Base-by-base conservation (phyloP, 805 yeast genomes). In the Cyberlindnera japonica region DNA sequence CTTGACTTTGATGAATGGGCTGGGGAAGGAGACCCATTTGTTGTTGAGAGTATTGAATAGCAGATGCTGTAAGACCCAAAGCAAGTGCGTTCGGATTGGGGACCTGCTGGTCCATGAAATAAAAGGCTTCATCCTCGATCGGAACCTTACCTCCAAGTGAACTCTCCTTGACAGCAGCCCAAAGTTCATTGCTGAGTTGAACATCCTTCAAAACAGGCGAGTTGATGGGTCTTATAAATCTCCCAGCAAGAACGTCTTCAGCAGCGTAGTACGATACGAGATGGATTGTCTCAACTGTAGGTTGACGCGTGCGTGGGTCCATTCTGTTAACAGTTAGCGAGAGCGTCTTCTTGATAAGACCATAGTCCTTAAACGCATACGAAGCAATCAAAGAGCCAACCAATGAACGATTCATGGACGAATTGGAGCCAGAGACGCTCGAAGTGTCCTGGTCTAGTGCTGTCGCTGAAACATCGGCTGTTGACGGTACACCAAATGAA, bases 281-380 rank as follows among this genome's bases (percentile, higher is more conserved):
- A 55, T 91, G 96, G 34, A 81, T 64, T 4, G 83, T 75, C 22
- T 40, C 48, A 48, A 43, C 17, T 40, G 45, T 52, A 44, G 37
- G 36, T 6, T 22, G 40, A 22, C 28, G 50, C 36, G 38, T 41
- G 6, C 35, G 25, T 1, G 38, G 34, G 33, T 51, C 49, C 3
- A 43, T 32, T 36, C 49, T 37, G 37, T 48, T 16, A 18, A 55
- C 33, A 3, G 54, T 44, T 12, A 53, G 68, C 1, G 88, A 77
- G 45, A 88, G 65, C 0, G 97, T 86, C 60, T 89, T 88, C 60
- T 90, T 90, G 44, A 88, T 77, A 33, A 90, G 68, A 0, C 96
- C 96, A 33, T 72, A 70, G 34, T 76, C 80, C 54, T 80, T 81
- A 55, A 80, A 82, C 11, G 79, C 79, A 53, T 78, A 80, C 0